Conservation (phyloP, 2,329 filamentous ascomycete species). For the Elsinoe ampelina region DNA sequence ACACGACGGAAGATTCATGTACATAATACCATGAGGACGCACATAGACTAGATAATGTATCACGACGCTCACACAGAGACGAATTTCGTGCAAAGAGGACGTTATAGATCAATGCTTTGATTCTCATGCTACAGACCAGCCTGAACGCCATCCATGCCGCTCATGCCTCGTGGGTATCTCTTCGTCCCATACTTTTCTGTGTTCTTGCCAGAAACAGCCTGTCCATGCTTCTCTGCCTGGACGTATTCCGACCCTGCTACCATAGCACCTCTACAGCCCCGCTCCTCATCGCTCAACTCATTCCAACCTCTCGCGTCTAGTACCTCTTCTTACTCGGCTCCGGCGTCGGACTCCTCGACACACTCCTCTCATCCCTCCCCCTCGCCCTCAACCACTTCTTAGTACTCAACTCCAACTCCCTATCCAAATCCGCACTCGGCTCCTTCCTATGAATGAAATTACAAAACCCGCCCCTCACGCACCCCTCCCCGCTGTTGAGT, state of each 20-base stretch:
- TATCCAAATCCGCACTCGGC: conserved; percentile 76
- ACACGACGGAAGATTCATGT: conserved; percentile 8
- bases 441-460: conserved; percentile 99
- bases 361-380: conserved; percentile 74
- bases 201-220: too few relatives aligned
- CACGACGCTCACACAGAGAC: neutral
- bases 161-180: conserved; percentile 1
- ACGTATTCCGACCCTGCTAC: too few relatives aligned
- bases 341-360: conserved; percentile 73
- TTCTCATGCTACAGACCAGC: neutral
- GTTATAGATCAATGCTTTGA: neutral
- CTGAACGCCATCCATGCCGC: conserved; percentile 1
- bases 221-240: too few relatives aligned
- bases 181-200: neutral
- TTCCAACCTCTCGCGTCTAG: conserved; percentile 31
- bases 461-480: conserved; percentile 92
- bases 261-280: neutral
- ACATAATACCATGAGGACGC: conserved; percentile 1
- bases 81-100: too few relatives aligned
- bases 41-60: conserved; percentile 8
- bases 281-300: neutral
- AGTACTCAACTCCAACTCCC: conserved; percentile 75
- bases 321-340: conserved; percentile 68
- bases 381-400: conserved; percentile 92
- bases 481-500: conserved; percentile 88